These are phyloP conservation scores for Hyaloscypha finlandica DNA, from an alignment of 495 filamentous ascomycete species.

Conservation along the genomic window DNA sequence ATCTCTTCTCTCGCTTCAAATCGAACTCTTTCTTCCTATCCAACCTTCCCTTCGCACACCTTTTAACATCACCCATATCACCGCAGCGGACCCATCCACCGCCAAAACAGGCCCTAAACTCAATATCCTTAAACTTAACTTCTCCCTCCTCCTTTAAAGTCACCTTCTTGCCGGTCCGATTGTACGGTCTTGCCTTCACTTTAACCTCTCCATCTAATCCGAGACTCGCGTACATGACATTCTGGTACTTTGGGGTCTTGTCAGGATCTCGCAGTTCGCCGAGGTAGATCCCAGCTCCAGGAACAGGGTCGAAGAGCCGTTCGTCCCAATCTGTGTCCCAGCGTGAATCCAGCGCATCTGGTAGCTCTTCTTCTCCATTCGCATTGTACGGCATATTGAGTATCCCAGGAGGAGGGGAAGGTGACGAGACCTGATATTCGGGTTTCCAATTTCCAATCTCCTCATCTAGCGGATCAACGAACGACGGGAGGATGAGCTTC, in stretches of 20 bases:
- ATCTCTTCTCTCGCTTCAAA: not conserved
- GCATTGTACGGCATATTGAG: not conserved
- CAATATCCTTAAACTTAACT: not conserved
- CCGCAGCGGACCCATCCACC: not conserved
- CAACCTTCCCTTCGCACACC: not conserved
- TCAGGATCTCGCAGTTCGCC: not conserved
- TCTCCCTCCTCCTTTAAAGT: not conserved
- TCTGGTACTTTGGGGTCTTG: not conserved
- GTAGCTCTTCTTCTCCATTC: not conserved
- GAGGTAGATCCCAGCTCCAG: constrained; percentile 6
- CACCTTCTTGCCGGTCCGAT: not conserved
- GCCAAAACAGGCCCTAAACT: not conserved
- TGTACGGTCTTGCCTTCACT: not conserved
- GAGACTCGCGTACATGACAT: not conserved
- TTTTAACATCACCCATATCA: not conserved
- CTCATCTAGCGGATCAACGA: not conserved
- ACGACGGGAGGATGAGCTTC: not conserved
- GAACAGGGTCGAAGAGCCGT: constrained; percentile 1
- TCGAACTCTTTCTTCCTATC: not conserved
- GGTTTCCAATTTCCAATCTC: not conserved
- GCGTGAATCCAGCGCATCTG: not conserved
- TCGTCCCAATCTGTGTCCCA: not conserved
- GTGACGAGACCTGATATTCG: not conserved
- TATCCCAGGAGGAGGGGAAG: not conserved
- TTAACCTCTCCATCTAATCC: not conserved